These are phyloP conservation scores for Echria macrotheca DNA, from an alignment of 495 filamentous ascomycete species.

Conservation along the genomic window DNA sequence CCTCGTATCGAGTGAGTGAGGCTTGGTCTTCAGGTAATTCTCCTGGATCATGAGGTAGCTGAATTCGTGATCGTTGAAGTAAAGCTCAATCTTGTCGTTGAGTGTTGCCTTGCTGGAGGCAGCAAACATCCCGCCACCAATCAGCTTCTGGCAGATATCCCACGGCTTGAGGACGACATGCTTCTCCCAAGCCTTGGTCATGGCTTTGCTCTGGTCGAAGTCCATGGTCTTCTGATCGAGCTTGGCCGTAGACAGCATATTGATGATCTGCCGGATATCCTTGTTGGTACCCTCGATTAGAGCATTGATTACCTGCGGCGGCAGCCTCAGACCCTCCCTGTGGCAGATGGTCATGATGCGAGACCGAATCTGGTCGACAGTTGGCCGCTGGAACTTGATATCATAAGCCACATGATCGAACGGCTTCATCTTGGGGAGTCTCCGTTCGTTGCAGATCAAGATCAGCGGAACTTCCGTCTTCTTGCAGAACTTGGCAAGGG, in stretches of 20 bases:
- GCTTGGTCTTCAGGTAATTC: conserved; percentile 84
- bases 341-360: conserved; percentile 91
- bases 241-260: conserved; percentile 94
- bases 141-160: conserved; percentile 92
- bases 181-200: conserved; percentile 98
- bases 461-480: conserved; percentile 94
- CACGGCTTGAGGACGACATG: conserved; percentile 93
- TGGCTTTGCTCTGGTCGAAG: conserved; percentile 76
- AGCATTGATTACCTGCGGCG: conserved; percentile 80
- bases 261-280: conserved; percentile 96
- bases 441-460: conserved; percentile 94
- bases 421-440: conserved; percentile 92
- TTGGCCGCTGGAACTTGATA: conserved; percentile 82
- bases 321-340: conserved; percentile 82
- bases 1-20: conserved; percentile 52
- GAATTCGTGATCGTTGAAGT: conserved; percentile 99
- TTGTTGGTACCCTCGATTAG: conserved; percentile 91
- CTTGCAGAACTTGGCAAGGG: conserved; percentile 86
- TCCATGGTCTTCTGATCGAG: conserved; percentile 73
- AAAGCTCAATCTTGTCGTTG: conserved; percentile 96
- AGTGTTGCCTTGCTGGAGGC: conserved; percentile 73
- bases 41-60: conserved; percentile 97
- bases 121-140: conserved; percentile 81
- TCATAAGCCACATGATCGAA: conserved; percentile 83
- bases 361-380: conserved; percentile 79